Conservation (phyloP, 2,329 filamentous ascomycete species). For the Penicillium sp. region DNA sequence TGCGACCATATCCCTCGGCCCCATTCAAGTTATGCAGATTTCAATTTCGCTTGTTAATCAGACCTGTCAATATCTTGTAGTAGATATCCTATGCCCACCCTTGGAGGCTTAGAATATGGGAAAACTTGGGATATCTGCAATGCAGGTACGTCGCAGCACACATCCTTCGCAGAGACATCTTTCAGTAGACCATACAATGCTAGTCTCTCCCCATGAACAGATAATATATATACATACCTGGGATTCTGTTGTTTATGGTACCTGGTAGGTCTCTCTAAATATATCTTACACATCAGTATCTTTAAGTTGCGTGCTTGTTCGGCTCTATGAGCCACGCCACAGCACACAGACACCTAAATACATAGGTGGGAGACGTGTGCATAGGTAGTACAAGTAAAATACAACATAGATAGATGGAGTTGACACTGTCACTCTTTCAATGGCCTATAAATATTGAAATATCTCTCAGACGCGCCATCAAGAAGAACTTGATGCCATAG, state of each 20-base stretch:
- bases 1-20: neutral
- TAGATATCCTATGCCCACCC: neutral
- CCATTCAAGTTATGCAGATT: neutral
- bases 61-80: neutral
- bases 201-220: neutral
- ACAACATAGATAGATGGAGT: too few relatives aligned
- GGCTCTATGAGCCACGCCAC: neutral
- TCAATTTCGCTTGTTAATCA: neutral
- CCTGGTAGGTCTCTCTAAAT: neutral
- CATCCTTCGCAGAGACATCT: neutral
- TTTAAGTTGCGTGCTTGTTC: neutral
- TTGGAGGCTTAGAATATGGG: neutral
- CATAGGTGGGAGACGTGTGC: neutral
- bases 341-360: neutral
- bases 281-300: neutral
- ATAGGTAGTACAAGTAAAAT: neutral
- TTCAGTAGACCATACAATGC: neutral
- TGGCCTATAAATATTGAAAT: neutral
- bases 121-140: neutral
- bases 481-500: constrained; percentile 2
- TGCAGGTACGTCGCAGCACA: neutral
- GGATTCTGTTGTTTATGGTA: neutral
- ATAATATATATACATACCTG: neutral
- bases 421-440: neutral
- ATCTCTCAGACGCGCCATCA: neutral